Evolutionary conservation across 2,329 filamentous ascomycete species (phyloP), one percentile per base, ranked within the genome.

Genomic region (Rhynchosporium secalis): DNA sequence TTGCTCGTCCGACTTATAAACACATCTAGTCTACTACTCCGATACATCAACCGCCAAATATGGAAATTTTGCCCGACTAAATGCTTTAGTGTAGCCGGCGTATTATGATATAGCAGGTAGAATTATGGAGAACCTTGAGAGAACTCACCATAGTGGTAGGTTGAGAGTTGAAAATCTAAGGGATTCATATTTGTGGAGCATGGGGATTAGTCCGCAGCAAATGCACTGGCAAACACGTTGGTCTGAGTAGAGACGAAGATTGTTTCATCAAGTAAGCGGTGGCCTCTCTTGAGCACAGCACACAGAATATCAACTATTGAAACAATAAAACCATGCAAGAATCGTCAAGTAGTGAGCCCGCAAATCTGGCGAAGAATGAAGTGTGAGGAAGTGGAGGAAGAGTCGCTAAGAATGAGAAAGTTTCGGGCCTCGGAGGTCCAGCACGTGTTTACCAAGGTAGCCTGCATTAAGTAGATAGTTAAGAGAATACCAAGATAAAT

Each of bases 351-450:
- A 36, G 6, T 8, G 9, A 8, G 4, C 36, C 38, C 1, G 36
- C n/a, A 29, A 54, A 13, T 54, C 51, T 13, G 51, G 51, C 33
- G 51, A 41, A 54, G 36, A 10, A 40, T 28, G 51, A 54, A 54
- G n/a, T 54, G 51, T 54, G 51, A 33, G 51, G 51, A 28, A 54
- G 20, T 20, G 33, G 33, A 54, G 38, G 51, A 41, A 41, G 8
- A 15, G 20, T 20, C 36, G 29, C 20, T 41, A 52, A 7, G 4
- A 38, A 4, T 54, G 33, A 54, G 36, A 38, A 3, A 26, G 36
- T 54, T 54, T 20, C 9, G 20, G 20, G 20, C 51, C 49, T 54
- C 33, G 51, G 51, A 54, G 9, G 7, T 40, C 5, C 15, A 20
- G n/a, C 15, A n/a, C 3, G 13, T n/a, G 15, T 46, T 20, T 4